Evolutionary conservation across 2,329 filamentous ascomycete genomes (phyloP).

Genomic region (Trichoderma koningii): DNA sequence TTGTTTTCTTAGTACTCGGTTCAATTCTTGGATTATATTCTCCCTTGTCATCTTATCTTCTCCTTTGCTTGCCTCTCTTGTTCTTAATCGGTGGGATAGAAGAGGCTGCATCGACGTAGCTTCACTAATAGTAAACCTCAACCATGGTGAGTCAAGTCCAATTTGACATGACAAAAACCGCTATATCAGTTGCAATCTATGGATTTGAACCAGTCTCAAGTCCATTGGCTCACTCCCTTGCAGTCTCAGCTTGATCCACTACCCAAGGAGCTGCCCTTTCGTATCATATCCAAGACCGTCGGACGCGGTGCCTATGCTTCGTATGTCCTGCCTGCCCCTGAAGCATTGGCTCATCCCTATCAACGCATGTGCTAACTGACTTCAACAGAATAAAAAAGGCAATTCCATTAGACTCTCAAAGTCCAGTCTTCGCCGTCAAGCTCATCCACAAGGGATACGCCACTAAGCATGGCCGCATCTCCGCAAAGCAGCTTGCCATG

Average conservation of each 20-base stretch:
- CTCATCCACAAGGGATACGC: constrained; percentile 98
- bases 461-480: constrained; percentile 82
- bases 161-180: neutral
- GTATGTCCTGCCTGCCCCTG: constrained; percentile 51
- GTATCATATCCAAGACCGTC: constrained; percentile 94
- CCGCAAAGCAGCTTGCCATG: constrained; percentile 84
- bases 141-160: constrained; percentile 20
- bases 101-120: neutral
- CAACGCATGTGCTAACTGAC: constrained; percentile 21
- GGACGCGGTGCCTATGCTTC: constrained; percentile 96
- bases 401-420: constrained; percentile 66
- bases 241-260: constrained; percentile 89
- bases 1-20: neutral
- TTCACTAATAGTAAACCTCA: constrained; percentile 14
- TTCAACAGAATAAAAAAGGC: constrained; percentile 83
- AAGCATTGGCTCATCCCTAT: neutral
- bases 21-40: neutral
- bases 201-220: neutral
- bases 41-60: neutral
- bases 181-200: neutral
- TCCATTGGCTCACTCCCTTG: constrained; percentile 40
- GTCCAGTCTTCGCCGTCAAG: constrained; percentile 92
- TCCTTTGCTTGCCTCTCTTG: neutral
- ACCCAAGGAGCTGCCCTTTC: constrained; percentile 83
- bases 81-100: neutral